Conservation (phyloP, 306 rosid species). For the Spatholobus suberectus region DNA sequence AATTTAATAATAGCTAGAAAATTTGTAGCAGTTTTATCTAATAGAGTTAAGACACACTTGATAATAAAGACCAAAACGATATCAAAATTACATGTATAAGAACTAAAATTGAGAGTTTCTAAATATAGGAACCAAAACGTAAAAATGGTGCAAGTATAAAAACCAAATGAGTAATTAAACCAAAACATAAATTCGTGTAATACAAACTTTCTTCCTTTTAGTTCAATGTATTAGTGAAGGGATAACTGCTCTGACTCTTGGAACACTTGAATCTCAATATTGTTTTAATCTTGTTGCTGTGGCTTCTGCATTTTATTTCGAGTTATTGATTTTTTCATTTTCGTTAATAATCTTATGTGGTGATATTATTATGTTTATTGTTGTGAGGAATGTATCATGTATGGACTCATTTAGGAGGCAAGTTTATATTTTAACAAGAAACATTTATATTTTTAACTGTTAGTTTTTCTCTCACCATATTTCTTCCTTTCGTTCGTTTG, state of each 20-base stretch:
- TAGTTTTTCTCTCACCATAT: not conserved
- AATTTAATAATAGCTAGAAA: too few species aligned
- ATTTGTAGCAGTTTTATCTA: too few species aligned
- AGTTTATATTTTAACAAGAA: not conserved
- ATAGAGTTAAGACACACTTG: too few species aligned
- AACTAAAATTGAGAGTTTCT: too few species aligned
- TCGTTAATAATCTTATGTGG: not conserved
- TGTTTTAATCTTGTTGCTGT: not conserved
- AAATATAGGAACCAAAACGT: too few species aligned
- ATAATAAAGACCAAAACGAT: too few species aligned
- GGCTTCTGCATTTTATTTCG: conserved; percentile 1
- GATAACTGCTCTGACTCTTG: not conserved
- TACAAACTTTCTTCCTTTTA: not conserved
- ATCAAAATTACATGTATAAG: too few species aligned
- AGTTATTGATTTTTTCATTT: not conserved
- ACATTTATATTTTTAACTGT: not conserved
- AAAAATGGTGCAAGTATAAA: too few species aligned
- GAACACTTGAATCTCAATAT: not conserved
- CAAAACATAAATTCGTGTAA: not conserved
- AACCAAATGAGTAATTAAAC: too few species aligned
- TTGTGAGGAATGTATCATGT: not conserved
- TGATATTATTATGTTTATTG: not conserved
- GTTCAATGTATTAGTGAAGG: not conserved
- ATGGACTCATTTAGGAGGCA: not conserved
- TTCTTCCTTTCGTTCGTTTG: not conserved